These are phyloP conservation scores for Kockovaella imperatae DNA, from an alignment of 768 basidiomycete genomes.

Conservation along the genomic window DNA sequence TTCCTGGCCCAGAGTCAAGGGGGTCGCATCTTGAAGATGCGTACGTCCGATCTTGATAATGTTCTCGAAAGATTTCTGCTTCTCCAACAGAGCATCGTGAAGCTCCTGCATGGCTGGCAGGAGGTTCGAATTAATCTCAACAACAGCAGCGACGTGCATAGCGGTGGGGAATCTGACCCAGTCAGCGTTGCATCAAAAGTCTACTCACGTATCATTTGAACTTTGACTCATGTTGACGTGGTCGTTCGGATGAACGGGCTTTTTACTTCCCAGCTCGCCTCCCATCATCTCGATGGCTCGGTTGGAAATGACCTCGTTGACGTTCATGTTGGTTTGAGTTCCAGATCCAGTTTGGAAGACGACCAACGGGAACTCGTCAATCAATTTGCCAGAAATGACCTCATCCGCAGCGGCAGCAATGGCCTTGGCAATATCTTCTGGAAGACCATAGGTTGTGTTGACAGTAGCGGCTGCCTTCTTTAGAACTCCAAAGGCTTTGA, in stretches of 20 bases:
- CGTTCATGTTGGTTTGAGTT: constrained; percentile 99
- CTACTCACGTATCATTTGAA: constrained; percentile 87
- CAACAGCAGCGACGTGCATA: constrained; percentile 96
- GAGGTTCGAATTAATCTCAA: constrained; percentile 68
- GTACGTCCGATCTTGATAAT: constrained; percentile 99
- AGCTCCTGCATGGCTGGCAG: constrained; percentile 80
- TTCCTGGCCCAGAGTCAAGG: constrained; percentile 94
- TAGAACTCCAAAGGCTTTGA: constrained; percentile 94
- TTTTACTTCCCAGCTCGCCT: constrained; percentile 90
- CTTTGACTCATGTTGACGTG: constrained; percentile 99
- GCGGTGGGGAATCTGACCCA: constrained; percentile 85
- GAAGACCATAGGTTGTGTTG: constrained; percentile 82
- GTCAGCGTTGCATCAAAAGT: background rate
- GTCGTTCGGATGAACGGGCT: constrained; percentile 96
- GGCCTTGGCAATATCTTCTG: constrained; percentile 74
- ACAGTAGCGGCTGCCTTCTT: constrained; percentile 94
- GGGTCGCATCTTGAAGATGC: constrained; percentile 94
- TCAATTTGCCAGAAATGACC: constrained; percentile 89
- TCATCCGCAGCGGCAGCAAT: constrained; percentile 93
- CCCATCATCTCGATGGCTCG: constrained; percentile 95
- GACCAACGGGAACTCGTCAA: constrained; percentile 93
- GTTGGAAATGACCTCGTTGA: constrained; percentile 98
- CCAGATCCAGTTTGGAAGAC: constrained; percentile 99
- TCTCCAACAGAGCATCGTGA: constrained; percentile 71
- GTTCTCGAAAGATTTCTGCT: constrained; percentile 71